Base-by-base conservation (phyloP, 495 filamentous ascomycete species). In the Podospora anserina region DNA sequence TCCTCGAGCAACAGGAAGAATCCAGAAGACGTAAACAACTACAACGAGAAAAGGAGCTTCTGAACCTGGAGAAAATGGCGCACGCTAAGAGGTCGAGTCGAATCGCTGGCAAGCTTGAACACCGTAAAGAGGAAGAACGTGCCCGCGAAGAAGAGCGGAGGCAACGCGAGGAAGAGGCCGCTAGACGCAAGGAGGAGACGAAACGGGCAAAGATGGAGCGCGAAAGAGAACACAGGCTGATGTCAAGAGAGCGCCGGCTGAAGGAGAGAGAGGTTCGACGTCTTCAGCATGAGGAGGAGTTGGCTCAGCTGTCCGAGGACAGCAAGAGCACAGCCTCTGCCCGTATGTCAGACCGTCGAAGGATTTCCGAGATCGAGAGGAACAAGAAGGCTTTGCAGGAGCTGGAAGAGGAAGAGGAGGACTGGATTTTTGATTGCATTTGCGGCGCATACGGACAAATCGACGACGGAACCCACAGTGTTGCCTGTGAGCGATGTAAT, bases 371-470 rank as follows among this genome's bases (percentile, higher is more conserved):
- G 74, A 88, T 93, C 68, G 91, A 92, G 67, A 88, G 84, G 76
- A 90, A 88, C 53, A 87, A 89, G 77, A 88, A 88, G 78, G 90
- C 88, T 44, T 78, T 97, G 44, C 85, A 89, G 62, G 87, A 91
- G 62, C 81, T 96, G 19, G 84, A 85, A 57, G 82, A 84, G 2
- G 87, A 93, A 72, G 90, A 94, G 61, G 92, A 93, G 15, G 87
- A 94, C 63, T 97, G 95, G 95, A 84, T 92, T 34, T 98, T 99
- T 75, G 95, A 98, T 74, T 99, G 95, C 78, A 85, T 90, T 16
- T 99, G 95, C 78, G 93, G 93, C 28, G 86, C 91, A 30, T 89
- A 97, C 77, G 94, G 95, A 55, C 89, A 95, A 72, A 89, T 96
- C 49, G 94, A 97, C 71, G 95, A 97, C 72, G 95, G 95, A 61